Conservation (phyloP, 495 filamentous ascomycete genomes). For the Ramalina intermedia region DNA sequence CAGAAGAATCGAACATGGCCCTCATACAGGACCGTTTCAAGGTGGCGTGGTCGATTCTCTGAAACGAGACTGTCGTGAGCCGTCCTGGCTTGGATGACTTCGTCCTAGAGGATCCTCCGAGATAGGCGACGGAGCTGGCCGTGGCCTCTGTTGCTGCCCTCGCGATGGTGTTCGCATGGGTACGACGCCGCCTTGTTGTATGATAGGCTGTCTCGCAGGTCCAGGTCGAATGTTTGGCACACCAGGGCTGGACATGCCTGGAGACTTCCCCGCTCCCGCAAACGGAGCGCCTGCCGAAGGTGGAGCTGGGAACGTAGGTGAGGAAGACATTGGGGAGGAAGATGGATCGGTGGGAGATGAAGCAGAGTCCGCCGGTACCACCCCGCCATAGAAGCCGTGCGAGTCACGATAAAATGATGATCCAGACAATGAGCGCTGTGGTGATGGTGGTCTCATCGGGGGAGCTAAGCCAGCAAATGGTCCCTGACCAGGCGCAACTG, state of each 20-base stretch:
- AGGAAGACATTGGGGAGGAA: conserved; percentile 14
- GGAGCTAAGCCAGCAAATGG: conserved; percentile 7
- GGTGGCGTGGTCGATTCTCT: conserved; percentile 26
- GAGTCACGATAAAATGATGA: conserved; percentile 26
- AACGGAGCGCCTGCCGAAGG: conserved; percentile 13
- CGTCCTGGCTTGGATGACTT: conserved; percentile 38
- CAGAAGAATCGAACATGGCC: conserved; percentile 5
- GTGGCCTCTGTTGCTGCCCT: conserved; percentile 12
- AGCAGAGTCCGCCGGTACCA: conserved; percentile 5
- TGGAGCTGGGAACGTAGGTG: conserved; percentile 16
- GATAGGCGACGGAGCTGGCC: conserved; percentile 14
- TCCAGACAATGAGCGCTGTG: conserved; percentile 21
- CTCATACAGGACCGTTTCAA: background rate
- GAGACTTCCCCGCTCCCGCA: conserved; percentile 18
- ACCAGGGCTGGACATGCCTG: conserved; percentile 4
- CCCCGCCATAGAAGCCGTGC: conserved; percentile 24
- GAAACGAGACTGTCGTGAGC: conserved; percentile 41
- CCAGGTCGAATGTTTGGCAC: conserved; percentile 29
- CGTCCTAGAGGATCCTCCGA: conserved; percentile 32
- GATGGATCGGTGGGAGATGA: conserved; percentile 9
- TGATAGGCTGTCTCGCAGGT: conserved; percentile 35
- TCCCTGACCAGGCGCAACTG: conserved; percentile 2
- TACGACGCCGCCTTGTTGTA: conserved; percentile 25
- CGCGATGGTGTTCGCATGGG: conserved; percentile 13
- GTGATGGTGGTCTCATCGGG: conserved; percentile 7